Conservation (phyloP, 306 rosid species). For the Cicer pinnatifidum region DNA sequence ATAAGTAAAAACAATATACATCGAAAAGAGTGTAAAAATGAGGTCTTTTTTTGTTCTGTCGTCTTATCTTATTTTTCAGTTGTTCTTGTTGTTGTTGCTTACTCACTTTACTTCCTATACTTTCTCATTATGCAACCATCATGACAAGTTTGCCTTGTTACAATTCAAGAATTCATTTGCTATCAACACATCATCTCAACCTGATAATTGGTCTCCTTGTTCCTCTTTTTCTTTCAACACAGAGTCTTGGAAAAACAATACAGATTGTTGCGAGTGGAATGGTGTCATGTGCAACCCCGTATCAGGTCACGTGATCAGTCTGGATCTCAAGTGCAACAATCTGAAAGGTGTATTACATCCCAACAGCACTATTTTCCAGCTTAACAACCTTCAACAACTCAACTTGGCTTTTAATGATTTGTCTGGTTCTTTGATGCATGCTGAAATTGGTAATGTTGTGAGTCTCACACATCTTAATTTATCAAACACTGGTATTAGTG, state of each 20-base stretch:
- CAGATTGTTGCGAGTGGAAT: constrained; percentile 41
- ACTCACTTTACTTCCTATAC: not conserved
- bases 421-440: not conserved
- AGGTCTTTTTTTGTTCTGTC: not conserved
- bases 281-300: constrained; percentile 24
- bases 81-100: not conserved
- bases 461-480: constrained; percentile 31
- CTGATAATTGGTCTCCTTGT: not conserved
- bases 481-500: not conserved
- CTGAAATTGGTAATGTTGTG: constrained; percentile 32
- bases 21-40: not conserved
- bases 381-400: constrained; percentile 34
- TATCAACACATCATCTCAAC: not conserved
- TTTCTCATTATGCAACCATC: constrained; percentile 6
- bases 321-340: constrained; percentile 29
- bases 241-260: constrained; percentile 11
- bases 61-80: not conserved
- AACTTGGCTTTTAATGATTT: constrained; percentile 41
- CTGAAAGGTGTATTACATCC: constrained; percentile 34
- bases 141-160: constrained; percentile 14
- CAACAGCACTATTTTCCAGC: constrained; percentile 17
- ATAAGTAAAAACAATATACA: not conserved
- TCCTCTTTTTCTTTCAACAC: constrained; percentile 12
- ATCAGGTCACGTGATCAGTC: constrained; percentile 7
- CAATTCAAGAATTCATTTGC: constrained; percentile 16